Base-by-base conservation (phyloP, 2,329 filamentous ascomycete species). In the Fusarium graminum region DNA sequence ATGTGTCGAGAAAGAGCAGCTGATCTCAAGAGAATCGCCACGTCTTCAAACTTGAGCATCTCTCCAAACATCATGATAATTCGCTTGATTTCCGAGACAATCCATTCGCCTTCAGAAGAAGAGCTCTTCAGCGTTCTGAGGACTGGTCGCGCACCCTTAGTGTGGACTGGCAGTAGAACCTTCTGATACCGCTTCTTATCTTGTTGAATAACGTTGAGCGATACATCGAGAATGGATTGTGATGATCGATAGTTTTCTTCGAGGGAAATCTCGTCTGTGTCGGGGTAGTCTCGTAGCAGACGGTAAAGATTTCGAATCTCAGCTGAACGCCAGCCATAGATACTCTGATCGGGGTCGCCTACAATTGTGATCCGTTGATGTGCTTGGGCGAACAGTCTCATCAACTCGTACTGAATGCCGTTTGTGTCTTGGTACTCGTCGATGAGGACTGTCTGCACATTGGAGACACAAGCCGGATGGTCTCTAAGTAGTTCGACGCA, bases 371-470 rank as follows among this genome's bases (percentile, higher is more conserved):
- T 94, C n/a, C 88, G 86, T 55, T 87, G 86, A 41, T 85, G 84
- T 22, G 83, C 80, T 61, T 92, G 88, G 3, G 94, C 92, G 72
- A 99, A 90, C 1, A 97, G 84, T 65, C 87, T 90, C 93, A 97
- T 97, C 40, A 99, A 81, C 70, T 97, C 93, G 73, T 97, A 98
- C 77, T 99, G 94, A 6, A 97, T 90, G 19, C 92, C 87, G 74
- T 98, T 99, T 9, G 94, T 98, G 78, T 99, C 94, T 78, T 99
- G 94, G 66, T 97, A 99, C 75, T 99, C 94, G 75, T 99, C 94
- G 64, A 99, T 96, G 43, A 99, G 83, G 8, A 98, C 93, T 0
- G 92, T 88, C 76, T 97, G 89, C 17, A 99, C 89, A 70, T 97
- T 97, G 14, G 90, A 90, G 4, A 97, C 94, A 72, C 94, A 97